Evolutionary conservation across 1,284 basidiomycete species (phyloP).

Genomic region (Irpex sp.): DNA sequence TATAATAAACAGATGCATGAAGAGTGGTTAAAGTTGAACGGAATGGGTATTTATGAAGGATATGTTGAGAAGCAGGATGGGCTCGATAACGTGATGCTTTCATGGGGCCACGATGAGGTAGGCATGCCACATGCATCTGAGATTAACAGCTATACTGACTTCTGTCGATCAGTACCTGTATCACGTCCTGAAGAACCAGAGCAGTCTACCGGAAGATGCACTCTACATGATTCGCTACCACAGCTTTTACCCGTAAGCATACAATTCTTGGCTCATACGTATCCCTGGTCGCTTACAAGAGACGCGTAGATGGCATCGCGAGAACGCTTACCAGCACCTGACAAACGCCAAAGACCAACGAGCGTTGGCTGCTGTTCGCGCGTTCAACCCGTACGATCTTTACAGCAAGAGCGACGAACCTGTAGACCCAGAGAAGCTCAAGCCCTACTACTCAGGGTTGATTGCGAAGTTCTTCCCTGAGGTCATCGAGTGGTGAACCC

Average conservation of each 20-base stretch:
- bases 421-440: slow-evolving; percentile 58
- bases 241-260: slow-evolving; percentile 80
- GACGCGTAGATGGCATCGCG: slow-evolving; percentile 73
- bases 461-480: slow-evolving; percentile 86
- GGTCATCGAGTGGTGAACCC: slow-evolving; percentile 70
- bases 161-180: slow-evolving; percentile 60
- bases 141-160: slow-evolving; percentile 5
- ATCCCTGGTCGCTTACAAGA: not conserved
- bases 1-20: too few relatives aligned
- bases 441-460: slow-evolving; percentile 79
- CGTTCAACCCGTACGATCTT: slow-evolving; percentile 88
- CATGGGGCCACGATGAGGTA: slow-evolving; percentile 89
- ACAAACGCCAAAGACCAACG: slow-evolving; percentile 64
- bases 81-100: slow-evolving; percentile 87
- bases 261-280: not conserved
- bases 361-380: slow-evolving; percentile 64
- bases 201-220: slow-evolving; percentile 77
- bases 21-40: too few relatives aligned
- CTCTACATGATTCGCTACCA: slow-evolving; percentile 93
- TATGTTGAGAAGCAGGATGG: too few relatives aligned
- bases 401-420: slow-evolving; percentile 85
- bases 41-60: too few relatives aligned
- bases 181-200: slow-evolving; percentile 73
- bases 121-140: slow-evolving; percentile 10
- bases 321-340: slow-evolving; percentile 78